Conservation (phyloP, 306 rosid genomes). For the Comarum palustre region DNA sequence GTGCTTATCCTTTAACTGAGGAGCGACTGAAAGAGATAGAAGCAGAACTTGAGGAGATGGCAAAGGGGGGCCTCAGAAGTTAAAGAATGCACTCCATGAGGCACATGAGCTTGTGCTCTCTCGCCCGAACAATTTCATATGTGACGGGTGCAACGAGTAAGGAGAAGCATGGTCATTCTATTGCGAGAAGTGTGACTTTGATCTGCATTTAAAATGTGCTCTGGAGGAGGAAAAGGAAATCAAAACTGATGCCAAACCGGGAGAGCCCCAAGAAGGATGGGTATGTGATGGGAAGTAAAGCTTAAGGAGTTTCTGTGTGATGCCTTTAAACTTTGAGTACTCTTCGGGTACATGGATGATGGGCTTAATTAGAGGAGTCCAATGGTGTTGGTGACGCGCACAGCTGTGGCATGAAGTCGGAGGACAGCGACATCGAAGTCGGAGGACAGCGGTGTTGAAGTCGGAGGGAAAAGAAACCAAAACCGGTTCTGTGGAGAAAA, state of each 20-base stretch:
- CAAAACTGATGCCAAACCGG: slow-evolving; percentile 25
- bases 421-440: no score
- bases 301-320: slow-evolving; percentile 25
- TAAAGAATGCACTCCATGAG: slow-evolving; percentile 38
- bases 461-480: no score
- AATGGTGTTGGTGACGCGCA: no score
- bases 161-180: slow-evolving; percentile 55
- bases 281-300: slow-evolving; percentile 60
- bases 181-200: slow-evolving; percentile 58
- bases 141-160: slow-evolving; percentile 41
- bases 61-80: slow-evolving; percentile 69
- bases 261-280: slow-evolving; percentile 41
- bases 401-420: no score
- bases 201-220: slow-evolving; percentile 66
- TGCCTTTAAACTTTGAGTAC: no score
- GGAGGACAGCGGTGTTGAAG: no score
- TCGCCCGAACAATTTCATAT: slow-evolving; percentile 27
- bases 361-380: no score
- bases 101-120: slow-evolving; percentile 53
- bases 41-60: slow-evolving; percentile 39
- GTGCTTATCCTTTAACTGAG: slow-evolving; percentile 72
- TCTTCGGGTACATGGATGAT: no score
- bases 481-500: no score
- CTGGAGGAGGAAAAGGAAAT: slow-evolving; percentile 30
- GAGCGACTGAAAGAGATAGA: slow-evolving; percentile 50